Conservation (phyloP, 2,329 filamentous ascomycete genomes). For the Pseudofabraea citricarpa region DNA sequence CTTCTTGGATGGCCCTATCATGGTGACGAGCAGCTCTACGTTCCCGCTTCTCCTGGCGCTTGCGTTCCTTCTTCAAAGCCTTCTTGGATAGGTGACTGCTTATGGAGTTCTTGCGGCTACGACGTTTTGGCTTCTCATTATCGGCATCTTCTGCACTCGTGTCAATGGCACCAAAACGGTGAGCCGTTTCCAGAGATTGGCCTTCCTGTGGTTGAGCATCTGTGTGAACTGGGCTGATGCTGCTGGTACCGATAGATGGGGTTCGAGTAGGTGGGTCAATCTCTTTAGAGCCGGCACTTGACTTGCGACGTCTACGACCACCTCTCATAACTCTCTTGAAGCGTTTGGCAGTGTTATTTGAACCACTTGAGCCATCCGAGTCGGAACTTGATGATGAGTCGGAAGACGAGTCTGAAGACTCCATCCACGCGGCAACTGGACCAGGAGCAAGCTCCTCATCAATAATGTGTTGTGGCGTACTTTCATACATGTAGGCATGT, state of each 20-base stretch:
- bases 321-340: conserved; percentile 70
- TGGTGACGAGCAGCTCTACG: conserved; percentile 17
- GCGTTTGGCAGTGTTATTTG: conserved; percentile 68
- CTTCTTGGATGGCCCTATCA: conserved; percentile 17
- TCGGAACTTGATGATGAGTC: conserved; percentile 63
- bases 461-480: conserved; percentile 86
- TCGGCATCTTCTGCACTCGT: conserved; percentile 52
- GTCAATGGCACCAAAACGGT: conserved; percentile 31
- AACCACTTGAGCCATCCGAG: conserved; percentile 62
- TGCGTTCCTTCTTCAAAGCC: conserved; percentile 32
- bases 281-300: conserved; percentile 66
- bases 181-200: conserved; percentile 15
- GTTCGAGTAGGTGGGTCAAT: conserved; percentile 40
- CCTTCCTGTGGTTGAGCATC: conserved; percentile 18
- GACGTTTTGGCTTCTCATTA: conserved; percentile 32
- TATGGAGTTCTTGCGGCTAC: conserved; percentile 22
- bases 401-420: conserved; percentile 56
- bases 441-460: conserved; percentile 88
- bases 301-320: conserved; percentile 66
- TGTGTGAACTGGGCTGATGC: conserved; percentile 16
- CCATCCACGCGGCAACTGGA: conserved; percentile 75
- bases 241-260: conserved; percentile 33
- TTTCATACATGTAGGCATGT: conserved; percentile 87
- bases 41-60: conserved; percentile 31
- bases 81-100: conserved; percentile 22